Evolutionary conservation across 2,329 filamentous ascomycete genomes (phyloP), one percentile per base, ranked within the genome.

Genomic region (Dendrostoma leiphaemia): DNA sequence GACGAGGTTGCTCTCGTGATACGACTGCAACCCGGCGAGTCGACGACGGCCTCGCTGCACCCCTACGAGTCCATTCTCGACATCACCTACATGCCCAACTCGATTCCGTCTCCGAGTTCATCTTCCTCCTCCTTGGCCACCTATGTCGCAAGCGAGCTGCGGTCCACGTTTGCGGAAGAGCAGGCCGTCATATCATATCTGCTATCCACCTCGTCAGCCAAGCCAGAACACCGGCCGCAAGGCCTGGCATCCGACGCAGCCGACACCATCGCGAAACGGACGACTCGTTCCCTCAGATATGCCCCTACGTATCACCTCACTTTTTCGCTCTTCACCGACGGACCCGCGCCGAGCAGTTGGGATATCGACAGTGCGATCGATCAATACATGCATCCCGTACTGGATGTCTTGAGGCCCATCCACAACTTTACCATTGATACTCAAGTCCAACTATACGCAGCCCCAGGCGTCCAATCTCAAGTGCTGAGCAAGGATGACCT

Each of bases 401-500:
- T 99, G 0, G 80, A 89, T 40, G 85, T 91, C 24, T 82, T 97
- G 26, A 82, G 85, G 0, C 80, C 87, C 1, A 95, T 97, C 61
- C 94, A 92, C 75, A 93, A 95, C 68, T 97, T 99, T 65, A 96
- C 92, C 13, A 87, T 97, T 47, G 92, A 97, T 67, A 96, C 91
- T 0, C 94, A 99, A 71, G 89, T 99, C 3, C 94, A 99, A 71
- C 81, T 97, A 0, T 97, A 96, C 67, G 93, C 94, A n/a, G 74
- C 77, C 1, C 82, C 84, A 0, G 81, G 84, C n/a, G 81, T 83
- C 1, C 79, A 82, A 63, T 78, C 79, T 15, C 74, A 85, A 23
- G 79, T 88, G 0, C 74, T 99, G 32, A 85, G 83, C 63, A 92
- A 91, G 67, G 89, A 96, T 62, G 91, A 96, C 63, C 79, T 99